phyloP scores from a whole-genome alignment of 345 rosid species.

The Lepidium aucheri region DNA sequence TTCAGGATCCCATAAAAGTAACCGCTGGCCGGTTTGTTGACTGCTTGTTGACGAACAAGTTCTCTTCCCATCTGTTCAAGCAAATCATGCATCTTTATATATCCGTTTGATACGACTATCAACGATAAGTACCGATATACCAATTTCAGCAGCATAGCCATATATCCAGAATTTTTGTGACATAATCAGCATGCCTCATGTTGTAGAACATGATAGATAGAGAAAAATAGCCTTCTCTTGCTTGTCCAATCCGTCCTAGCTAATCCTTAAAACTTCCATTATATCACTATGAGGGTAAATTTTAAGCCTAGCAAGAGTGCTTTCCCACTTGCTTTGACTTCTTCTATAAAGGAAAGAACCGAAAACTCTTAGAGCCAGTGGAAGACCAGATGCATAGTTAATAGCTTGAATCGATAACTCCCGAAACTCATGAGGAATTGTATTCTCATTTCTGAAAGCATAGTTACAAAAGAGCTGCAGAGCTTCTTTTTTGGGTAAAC shows the following conservation, averaged over 20 bases:
- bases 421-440: constrained; percentile 1
- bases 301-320: constrained; percentile 20
- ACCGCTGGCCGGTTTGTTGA: constrained; percentile 9
- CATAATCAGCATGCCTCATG: constrained; percentile 11
- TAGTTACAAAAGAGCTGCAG: constrained; percentile 15
- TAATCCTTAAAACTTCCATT: constrained; percentile 20
- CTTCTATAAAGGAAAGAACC: constrained; percentile 23
- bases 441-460: constrained; percentile 11
- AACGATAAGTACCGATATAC: constrained; percentile 26
- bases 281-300: constrained; percentile 24
- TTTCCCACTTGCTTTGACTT: constrained; percentile 23
- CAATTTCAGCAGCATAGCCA: constrained; percentile 21
- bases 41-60: constrained; percentile 23
- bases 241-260: constrained; percentile 32
- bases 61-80: constrained; percentile 27
- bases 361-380: constrained; percentile 35
- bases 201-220: constrained; percentile 28
- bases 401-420: constrained; percentile 11
- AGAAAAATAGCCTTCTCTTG: constrained; percentile 29
- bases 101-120: background rate
- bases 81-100: constrained; percentile 24
- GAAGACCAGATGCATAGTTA: constrained; percentile 32
- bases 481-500: constrained; percentile 18
- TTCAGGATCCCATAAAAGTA: constrained; percentile 20
- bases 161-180: constrained; percentile 19